phyloP scores from a whole-genome alignment of 2,329 filamentous ascomycete genomes.

The Clonostachys rosea region DNA sequence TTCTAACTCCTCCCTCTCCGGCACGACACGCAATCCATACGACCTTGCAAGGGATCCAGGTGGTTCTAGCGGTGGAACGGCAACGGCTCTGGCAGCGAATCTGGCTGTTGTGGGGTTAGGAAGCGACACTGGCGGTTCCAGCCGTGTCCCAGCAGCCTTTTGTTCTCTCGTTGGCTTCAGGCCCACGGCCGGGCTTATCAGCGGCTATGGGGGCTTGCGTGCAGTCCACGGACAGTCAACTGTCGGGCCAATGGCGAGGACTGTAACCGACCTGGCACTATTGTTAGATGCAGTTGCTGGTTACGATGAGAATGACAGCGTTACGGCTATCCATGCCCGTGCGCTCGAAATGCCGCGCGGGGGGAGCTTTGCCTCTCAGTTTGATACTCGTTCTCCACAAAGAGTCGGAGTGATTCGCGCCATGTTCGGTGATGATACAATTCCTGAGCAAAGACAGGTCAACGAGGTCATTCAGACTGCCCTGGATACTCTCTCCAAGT shows the following conservation, averaged over 20 bases:
- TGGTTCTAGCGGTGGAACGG: slow-evolving; percentile 3
- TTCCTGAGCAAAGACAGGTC: neutral
- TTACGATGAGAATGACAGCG: neutral
- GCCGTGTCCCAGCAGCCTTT: slow-evolving; percentile 3
- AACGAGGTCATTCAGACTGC: neutral
- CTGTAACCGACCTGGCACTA: slow-evolving; percentile 1
- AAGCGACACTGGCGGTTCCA: slow-evolving; percentile 4
- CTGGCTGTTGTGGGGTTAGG: slow-evolving; percentile 3
- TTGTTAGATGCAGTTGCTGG: neutral
- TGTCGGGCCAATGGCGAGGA: slow-evolving; percentile 2
- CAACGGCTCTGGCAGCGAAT: slow-evolving; percentile 3
- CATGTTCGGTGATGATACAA: neutral
- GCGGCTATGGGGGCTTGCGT: slow-evolving; percentile 2
- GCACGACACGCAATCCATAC: slow-evolving; percentile 3
- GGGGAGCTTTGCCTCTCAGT: neutral
- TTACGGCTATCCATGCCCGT: neutral
- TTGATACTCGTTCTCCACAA: neutral
- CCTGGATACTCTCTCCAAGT: neutral
- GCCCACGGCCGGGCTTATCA: slow-evolving; percentile 3
- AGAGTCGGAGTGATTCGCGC: neutral
- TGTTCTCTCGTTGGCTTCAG: slow-evolving; percentile 5
- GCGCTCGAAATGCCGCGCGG: neutral
- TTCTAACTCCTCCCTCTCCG: slow-evolving; percentile 1
- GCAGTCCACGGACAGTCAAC: slow-evolving; percentile 3
- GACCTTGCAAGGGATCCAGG: slow-evolving; percentile 2